Conservation (phyloP, 139 green algal genomes). For the Asterochloris sp. region DNA sequence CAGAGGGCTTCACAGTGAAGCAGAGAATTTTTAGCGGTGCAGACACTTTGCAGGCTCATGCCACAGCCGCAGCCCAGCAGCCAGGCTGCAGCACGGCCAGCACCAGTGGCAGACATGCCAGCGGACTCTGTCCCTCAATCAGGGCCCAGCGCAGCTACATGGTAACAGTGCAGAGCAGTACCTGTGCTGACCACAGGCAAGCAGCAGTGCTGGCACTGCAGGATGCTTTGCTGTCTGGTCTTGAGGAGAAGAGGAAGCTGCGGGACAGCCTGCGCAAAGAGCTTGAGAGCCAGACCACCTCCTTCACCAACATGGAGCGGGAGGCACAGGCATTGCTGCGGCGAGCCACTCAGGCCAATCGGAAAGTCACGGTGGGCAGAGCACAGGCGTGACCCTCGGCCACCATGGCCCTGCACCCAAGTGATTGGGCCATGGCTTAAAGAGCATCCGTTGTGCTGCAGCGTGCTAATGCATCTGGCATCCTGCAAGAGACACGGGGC, state of each 20-base stretch:
- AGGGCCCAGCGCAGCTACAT: not conserved
- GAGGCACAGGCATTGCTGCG: constrained; percentile 6
- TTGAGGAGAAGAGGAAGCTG: constrained; percentile 6
- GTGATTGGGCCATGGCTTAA: not conserved
- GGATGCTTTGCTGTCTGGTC: not conserved
- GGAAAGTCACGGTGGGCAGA: constrained; percentile 5
- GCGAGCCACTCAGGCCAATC: not conserved
- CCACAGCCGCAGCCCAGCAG: not conserved
- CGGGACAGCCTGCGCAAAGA: not conserved
- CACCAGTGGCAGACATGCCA: not conserved
- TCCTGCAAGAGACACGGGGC: not conserved
- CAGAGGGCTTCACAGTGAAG: not conserved
- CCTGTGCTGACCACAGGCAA: not conserved
- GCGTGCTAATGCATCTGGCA: constrained; percentile 12
- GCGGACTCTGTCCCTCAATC: not conserved
- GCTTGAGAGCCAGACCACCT: constrained; percentile 6
- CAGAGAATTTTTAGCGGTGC: not conserved
- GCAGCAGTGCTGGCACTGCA: not conserved
- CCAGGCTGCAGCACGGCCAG: not conserved
- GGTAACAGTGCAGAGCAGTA: not conserved
- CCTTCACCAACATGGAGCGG: constrained; percentile 11
- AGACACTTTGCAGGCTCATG: not conserved
- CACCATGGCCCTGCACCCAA: not conserved
- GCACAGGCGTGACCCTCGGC: not conserved
- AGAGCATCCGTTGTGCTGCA: not conserved